Conservation (phyloP, 2,329 filamentous ascomycete genomes). For the Monosporascus sp. region DNA sequence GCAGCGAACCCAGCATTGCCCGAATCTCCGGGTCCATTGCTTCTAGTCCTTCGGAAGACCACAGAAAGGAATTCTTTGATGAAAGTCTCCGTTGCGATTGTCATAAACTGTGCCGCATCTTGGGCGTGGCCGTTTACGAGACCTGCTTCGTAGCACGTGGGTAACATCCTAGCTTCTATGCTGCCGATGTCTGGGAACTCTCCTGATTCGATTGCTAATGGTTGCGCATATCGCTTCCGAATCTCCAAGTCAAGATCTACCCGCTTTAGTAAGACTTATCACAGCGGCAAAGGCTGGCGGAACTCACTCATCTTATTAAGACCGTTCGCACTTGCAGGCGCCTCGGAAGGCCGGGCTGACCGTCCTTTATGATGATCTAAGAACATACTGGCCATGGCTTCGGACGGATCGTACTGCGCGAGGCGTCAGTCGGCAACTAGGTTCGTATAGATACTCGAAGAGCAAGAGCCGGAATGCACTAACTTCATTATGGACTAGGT, state of each 20-base stretch:
- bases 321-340: conserved; percentile 64
- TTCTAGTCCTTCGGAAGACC: conserved; percentile 59
- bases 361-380: conserved; percentile 44
- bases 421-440: conserved; percentile 15
- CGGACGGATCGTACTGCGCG: conserved; percentile 48
- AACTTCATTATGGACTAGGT: conserved; percentile 57
- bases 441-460: background rate
- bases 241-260: conserved; percentile 63
- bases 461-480: conserved; percentile 19
- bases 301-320: conserved; percentile 74
- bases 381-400: conserved; percentile 48
- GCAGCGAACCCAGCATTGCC: conserved; percentile 59
- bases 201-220: conserved; percentile 61
- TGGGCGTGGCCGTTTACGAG: conserved; percentile 52
- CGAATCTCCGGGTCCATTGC: conserved; percentile 59
- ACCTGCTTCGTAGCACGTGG: conserved; percentile 63
- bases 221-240: conserved; percentile 58
- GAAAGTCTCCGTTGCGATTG: conserved; percentile 60
- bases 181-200: conserved; percentile 63
- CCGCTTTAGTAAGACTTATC: conserved; percentile 6
- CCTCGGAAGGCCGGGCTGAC: conserved; percentile 47
- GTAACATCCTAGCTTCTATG: conserved; percentile 61
- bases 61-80: conserved; percentile 61
- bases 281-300: conserved; percentile 1
- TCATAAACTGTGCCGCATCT: conserved; percentile 60